These are phyloP conservation scores for Pythium vanterpoolii DNA, from an alignment of 352 stramenopile genomes.

Conservation along the genomic window DNA sequence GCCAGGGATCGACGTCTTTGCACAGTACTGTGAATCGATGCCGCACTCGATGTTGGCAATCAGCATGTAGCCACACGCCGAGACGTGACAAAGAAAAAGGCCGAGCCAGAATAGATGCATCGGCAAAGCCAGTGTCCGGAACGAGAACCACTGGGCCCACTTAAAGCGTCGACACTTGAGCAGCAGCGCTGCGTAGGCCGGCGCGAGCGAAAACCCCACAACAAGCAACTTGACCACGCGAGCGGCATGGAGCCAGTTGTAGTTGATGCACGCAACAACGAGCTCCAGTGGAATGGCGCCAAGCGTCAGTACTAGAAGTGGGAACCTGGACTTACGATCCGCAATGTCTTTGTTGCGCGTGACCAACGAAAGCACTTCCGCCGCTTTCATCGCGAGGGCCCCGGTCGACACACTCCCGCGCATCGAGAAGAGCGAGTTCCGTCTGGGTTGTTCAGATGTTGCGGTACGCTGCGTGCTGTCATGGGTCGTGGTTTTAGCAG, in stretches of 20 bases:
- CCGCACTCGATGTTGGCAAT: conserved; percentile 33
- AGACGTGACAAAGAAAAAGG: conserved; percentile 57
- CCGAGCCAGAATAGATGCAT: conserved; percentile 41
- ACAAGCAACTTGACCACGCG: conserved; percentile 25
- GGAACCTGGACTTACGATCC: not conserved
- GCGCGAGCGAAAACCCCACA: conserved; percentile 8
- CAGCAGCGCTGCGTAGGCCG: conserved; percentile 21
- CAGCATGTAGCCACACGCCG: conserved; percentile 60
- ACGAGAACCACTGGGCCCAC: conserved; percentile 26
- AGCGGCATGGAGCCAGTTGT: conserved; percentile 47
- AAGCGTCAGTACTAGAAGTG: not conserved
- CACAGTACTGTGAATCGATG: conserved; percentile 8
- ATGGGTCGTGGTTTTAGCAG: not conserved
- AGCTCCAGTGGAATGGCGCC: conserved; percentile 4
- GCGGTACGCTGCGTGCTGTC: not conserved
- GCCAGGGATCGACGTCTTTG: conserved; percentile 23
- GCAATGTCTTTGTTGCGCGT: not conserved
- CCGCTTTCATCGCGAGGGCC: not conserved
- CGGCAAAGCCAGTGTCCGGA: conserved; percentile 33
- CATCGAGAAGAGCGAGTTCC: conserved; percentile 13
- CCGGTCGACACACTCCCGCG: conserved; percentile 4
- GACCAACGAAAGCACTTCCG: conserved; percentile 10
- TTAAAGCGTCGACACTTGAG: conserved; percentile 20
- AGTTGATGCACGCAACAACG: conserved; percentile 16
- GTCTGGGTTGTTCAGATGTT: not conserved